Percentiles rank a stretch among this genome's conserved stretches.
phyloP scores from a whole-genome alignment of 306 rosid species.

The Hylodesmum podocarpum region DNA sequence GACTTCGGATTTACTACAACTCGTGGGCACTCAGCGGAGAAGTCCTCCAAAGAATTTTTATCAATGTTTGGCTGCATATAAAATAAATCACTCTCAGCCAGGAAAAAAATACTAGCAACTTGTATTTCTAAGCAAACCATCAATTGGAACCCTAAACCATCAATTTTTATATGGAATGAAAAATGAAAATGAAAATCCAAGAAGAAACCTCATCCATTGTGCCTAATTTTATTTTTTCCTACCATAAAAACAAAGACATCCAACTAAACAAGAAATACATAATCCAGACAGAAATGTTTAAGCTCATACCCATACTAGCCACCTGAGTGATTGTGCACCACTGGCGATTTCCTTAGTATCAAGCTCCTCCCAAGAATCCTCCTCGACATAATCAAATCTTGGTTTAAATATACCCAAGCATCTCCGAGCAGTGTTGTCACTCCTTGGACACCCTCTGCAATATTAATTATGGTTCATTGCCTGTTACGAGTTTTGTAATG shows the following conservation, averaged over 20 bases:
- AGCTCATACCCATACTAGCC: constrained; percentile 87
- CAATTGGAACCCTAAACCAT: no score
- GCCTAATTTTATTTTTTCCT: background rate
- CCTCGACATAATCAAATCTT: constrained; percentile 63
- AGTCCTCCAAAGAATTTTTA: constrained; percentile 57
- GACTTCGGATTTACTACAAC: constrained; percentile 73
- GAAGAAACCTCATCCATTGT: background rate
- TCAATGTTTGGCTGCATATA: constrained; percentile 74
- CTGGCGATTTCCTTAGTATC: constrained; percentile 59
- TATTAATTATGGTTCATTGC: constrained; percentile 63
- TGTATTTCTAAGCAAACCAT: no score
- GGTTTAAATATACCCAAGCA: constrained; percentile 85
- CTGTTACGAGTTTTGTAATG: constrained; percentile 55
- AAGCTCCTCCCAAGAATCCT: constrained; percentile 95
- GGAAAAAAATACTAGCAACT: background rate
- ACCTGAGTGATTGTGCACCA: constrained; percentile 73
- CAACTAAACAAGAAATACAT: background rate
- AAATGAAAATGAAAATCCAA: background rate
- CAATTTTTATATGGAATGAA: background rate
- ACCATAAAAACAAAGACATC: background rate
- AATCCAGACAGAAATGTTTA: background rate
- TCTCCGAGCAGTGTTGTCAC: constrained; percentile 68
- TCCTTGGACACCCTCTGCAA: constrained; percentile 94
- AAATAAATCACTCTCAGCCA: background rate
- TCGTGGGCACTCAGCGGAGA: constrained; percentile 77